Base-by-base conservation (phyloP, 225 moss, liverwort and hornwort genomes). In the Physcomitrellopsis africana region DNA sequence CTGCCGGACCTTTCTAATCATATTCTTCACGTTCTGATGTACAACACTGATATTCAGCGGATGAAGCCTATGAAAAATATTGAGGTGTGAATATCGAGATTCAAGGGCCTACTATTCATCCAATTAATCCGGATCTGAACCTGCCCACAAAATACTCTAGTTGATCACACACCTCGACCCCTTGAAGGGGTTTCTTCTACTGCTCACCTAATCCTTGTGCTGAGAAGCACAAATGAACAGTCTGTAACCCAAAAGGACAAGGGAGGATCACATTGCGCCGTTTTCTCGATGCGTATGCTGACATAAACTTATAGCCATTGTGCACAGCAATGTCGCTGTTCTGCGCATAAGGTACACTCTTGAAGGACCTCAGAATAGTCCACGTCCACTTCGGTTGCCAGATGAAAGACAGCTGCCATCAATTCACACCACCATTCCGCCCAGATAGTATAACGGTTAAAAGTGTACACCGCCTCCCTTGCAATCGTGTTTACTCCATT, bases 401-500 rank as follows among this genome's bases (percentile, higher is more conserved):
- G 65, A 60, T 37, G 11, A 26, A 67, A 48, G 62, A 75, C 51
- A 67, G 43, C 17, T 42, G 51, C 68, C 27, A 67, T 49, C 19
- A 67, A 62, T 55, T 69, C 32, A 68, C 37, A 72, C 59, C 53
- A 49, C 70, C 62, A 32, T 74, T 74, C 19, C 57, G 17, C 63
- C 51, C 67, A 70, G 32, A 66, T 44, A 73, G 60, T 75, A 47
- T 11, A 54, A 1, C 32, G 32, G 32, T 37, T 7, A 70, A 26
- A 32, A 11, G 19, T 41, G 22, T 0, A 48, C 70, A 74, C 59
- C 14, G 63, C 29, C 53, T 54, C 64, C 2, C 26, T 49, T 48
- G 23, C 48, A 63, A 32, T 53, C 18, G 5, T 26, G 32, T 52
- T 59, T 72, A 87, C 66, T 87, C 87, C 87, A 80, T 87, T 85